Base-by-base conservation (phyloP, 2,329 filamentous ascomycete genomes). In the Ophiostoma sp. region DNA sequence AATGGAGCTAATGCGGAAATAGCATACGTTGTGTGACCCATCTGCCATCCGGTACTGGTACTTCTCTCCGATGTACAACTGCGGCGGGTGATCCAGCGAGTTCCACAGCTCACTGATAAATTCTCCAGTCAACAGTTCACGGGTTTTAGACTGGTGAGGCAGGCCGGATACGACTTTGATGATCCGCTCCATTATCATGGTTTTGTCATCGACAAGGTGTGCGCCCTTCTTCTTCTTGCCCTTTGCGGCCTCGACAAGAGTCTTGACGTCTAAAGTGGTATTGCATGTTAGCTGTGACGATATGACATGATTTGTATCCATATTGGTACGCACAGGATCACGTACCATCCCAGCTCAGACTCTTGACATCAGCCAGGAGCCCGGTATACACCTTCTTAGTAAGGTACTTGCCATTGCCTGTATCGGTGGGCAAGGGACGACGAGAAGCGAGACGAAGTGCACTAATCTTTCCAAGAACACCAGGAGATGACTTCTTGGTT, bases 51-150 rank as follows among this genome's bases (percentile, higher is more conserved):
- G 84, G 74, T 91, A 93, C 72, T 82, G 81, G 74, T 83, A 88
- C 68, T 89, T 79, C 7, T 88, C 79, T 2, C 85, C 86, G 68
- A 89, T 77, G 70, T 87, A 90, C 60, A 88, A 82, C 72, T 89
- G 79, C 0, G 90, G 89, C 0, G 90, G 90, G 72, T 93, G 90
- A 18, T 90, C 88, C 8, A 93, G 79, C 0, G 85, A 86, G 73
- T 87, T 81, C 89, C 89, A 93, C 0, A 93, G 82, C 76, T 88
- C 82, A 66, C 85, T 83, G 66, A 93, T 82, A 73, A 93, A 89
- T 63, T 78, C 77, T 73, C 89, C 87, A 8, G 89, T 92, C 64
- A 93, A 79, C 66, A 87, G 79, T 58, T 83, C 80, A 9, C 89
- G 82, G 40, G 84, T 81, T 73, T 84, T 84, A 1, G 89, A 92